These are phyloP conservation scores for Allium fistulosum DNA, from an alignment of 106 monocot species.

Conservation along the genomic window DNA sequence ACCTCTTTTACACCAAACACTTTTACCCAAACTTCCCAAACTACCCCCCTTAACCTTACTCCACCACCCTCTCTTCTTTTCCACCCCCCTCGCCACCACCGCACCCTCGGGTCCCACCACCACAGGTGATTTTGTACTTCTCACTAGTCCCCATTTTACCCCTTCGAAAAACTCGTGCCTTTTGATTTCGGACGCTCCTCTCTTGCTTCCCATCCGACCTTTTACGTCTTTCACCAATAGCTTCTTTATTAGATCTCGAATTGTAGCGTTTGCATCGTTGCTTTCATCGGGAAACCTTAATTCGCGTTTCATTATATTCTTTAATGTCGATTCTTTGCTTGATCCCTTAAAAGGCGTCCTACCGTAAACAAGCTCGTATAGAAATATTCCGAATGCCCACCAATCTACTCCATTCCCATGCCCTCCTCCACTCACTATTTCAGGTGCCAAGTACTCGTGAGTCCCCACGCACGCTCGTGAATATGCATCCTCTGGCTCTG, in stretches of 20 bases:
- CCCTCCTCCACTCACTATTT: constrained; percentile 41
- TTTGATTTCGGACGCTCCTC: constrained; percentile 76
- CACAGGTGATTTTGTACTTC: constrained; percentile 38
- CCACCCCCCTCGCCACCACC: constrained; percentile 3
- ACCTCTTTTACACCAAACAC: background rate
- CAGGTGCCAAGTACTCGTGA: constrained; percentile 87
- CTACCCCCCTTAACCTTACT: background rate
- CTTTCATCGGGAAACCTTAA: constrained; percentile 36
- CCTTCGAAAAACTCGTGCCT: constrained; percentile 66
- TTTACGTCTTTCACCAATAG: constrained; percentile 52
- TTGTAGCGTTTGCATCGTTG: constrained; percentile 10
- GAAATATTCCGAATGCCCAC: constrained; percentile 92
- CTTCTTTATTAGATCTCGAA: constrained; percentile 50
- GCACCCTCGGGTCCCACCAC: constrained; percentile 6
- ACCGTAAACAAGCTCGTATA: constrained; percentile 84
- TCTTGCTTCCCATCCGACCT: constrained; percentile 37
- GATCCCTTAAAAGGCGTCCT: constrained; percentile 76
- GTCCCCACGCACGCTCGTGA: constrained; percentile 80
- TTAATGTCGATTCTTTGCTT: constrained; percentile 60
- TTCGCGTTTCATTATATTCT: constrained; percentile 44
- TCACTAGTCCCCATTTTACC: constrained; percentile 51
- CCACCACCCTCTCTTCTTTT: constrained; percentile 1
- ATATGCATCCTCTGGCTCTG: constrained; percentile 48
- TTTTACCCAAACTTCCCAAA: background rate
- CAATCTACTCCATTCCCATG: constrained; percentile 84